Evolutionary conservation across 345 rosid genomes (phyloP).

Genomic region (Arabis hirsuta): DNA sequence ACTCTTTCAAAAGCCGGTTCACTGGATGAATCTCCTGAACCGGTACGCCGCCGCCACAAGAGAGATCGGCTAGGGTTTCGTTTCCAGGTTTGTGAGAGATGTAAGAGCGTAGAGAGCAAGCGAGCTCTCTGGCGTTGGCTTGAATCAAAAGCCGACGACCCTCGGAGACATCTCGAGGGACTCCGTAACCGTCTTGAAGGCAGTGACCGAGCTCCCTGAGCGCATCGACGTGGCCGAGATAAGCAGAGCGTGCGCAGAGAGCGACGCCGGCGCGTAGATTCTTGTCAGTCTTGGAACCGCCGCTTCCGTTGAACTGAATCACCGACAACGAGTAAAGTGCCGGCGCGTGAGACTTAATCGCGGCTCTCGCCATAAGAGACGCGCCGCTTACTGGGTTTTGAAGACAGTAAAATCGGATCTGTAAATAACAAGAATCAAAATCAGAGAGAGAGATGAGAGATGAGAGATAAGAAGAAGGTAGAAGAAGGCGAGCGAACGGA

Average conservation of each 20-base stretch:
- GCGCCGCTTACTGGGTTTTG: slow-evolving; percentile 55
- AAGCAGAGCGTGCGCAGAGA: slow-evolving; percentile 66
- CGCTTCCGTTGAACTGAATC: slow-evolving; percentile 80
- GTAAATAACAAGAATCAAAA: not conserved
- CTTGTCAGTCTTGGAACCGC: slow-evolving; percentile 56
- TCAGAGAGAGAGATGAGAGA: not conserved
- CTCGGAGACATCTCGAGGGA: slow-evolving; percentile 47
- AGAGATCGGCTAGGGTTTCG: not conserved
- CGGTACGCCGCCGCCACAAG: slow-evolving; percentile 38
- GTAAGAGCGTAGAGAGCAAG: slow-evolving; percentile 41
- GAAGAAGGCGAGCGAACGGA: slow-evolving; percentile 16
- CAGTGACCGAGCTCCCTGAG: slow-evolving; percentile 75
- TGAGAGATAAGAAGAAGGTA: not conserved
- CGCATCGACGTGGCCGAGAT: slow-evolving; percentile 62
- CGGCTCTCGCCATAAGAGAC: slow-evolving; percentile 71
- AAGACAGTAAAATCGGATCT: slow-evolving; percentile 81
- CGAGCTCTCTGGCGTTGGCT: slow-evolving; percentile 66
- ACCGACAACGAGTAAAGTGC: slow-evolving; percentile 67
- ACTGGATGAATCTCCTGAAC: slow-evolving; percentile 58
- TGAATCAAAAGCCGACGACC: slow-evolving; percentile 65
- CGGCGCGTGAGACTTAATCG: slow-evolving; percentile 58
- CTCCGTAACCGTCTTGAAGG: slow-evolving; percentile 75
- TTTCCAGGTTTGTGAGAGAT: slow-evolving; percentile 4
- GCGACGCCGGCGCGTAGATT: slow-evolving; percentile 67
- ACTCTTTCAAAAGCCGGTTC: slow-evolving; percentile 57